phyloP scores from a whole-genome alignment of 495 filamentous ascomycete genomes.

The Lindgomyces ingoldianus region DNA sequence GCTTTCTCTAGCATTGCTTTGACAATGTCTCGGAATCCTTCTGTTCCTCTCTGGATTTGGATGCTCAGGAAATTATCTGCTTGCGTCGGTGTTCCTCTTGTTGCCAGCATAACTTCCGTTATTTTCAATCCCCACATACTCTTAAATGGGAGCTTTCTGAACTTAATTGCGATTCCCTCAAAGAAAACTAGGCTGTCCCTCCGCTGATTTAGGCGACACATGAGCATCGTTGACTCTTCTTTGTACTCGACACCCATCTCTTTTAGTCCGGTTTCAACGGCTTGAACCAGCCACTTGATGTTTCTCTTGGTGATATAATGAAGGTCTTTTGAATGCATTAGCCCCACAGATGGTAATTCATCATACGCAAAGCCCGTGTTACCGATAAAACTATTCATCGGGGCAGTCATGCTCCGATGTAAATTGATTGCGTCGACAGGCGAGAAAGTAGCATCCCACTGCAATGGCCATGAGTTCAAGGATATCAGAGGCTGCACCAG shows the following conservation, averaged over 20 bases:
- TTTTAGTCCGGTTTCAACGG: conserved; percentile 8
- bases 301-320: conserved; percentile 22
- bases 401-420: background rate
- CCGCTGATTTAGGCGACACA: conserved; percentile 19
- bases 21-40: conserved; percentile 15
- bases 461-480: conserved; percentile 14
- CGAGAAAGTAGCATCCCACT: conserved; percentile 16
- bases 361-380: background rate
- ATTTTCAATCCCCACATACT: conserved; percentile 25
- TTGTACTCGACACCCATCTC: conserved; percentile 14
- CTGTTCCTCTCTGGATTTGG: background rate
- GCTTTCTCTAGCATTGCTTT: conserved; percentile 13
- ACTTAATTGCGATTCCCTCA: conserved; percentile 20
- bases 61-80: background rate
- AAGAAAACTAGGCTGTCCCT: conserved; percentile 10
- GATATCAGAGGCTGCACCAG: conserved; percentile 5
- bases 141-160: conserved; percentile 26
- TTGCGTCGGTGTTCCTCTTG: conserved; percentile 5
- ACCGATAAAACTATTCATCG: background rate
- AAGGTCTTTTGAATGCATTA: conserved; percentile 8
- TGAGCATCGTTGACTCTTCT: background rate
- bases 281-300: conserved; percentile 17
- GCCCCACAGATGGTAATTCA: background rate
- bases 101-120: conserved; percentile 10
- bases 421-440: conserved; percentile 18